Percentiles rank a stretch among this genome's conserved stretches.
Conservation (phyloP, 2,329 filamentous ascomycete genomes). For the Calonectria pauciramosa region DNA sequence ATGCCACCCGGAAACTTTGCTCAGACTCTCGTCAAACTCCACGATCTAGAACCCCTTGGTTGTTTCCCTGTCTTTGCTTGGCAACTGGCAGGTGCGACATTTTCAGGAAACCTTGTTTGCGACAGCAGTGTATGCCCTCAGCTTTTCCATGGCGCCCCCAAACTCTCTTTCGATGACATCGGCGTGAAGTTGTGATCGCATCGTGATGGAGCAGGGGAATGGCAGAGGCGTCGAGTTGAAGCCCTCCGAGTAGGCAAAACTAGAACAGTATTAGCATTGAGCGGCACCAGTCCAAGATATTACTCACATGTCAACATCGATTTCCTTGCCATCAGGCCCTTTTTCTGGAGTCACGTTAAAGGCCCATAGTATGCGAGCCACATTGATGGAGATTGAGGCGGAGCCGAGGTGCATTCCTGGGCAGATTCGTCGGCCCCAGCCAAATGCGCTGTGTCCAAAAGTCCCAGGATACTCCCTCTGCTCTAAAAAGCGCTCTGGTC, state of each 20-base stretch:
- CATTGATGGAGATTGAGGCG: slow-evolving; percentile 61
- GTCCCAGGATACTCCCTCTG: slow-evolving; percentile 53
- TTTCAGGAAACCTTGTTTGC: slow-evolving; percentile 40
- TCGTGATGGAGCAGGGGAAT: slow-evolving; percentile 55
- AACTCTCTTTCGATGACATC: slow-evolving; percentile 51
- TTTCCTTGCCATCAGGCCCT: slow-evolving; percentile 45
- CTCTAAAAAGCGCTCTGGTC: slow-evolving; percentile 53
- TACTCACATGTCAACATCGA: slow-evolving; percentile 57
- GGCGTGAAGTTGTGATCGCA: slow-evolving; percentile 50
- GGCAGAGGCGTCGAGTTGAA: slow-evolving; percentile 59
- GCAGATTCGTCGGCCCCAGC: slow-evolving; percentile 57
- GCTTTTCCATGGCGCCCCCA: slow-evolving; percentile 37
- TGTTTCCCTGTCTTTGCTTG: background rate
- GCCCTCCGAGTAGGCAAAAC: slow-evolving; percentile 57
- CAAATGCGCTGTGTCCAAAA: slow-evolving; percentile 56
- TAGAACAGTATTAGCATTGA: slow-evolving; percentile 28
- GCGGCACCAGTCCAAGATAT: background rate
- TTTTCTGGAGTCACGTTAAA: slow-evolving; percentile 57
- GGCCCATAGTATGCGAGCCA: slow-evolving; percentile 66
- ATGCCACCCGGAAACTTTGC: background rate
- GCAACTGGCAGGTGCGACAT: background rate
- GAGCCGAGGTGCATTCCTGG: slow-evolving; percentile 65
- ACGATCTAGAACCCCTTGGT: background rate
- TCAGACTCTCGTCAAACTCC: background rate
- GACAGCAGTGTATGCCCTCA: slow-evolving; percentile 45